Conservation (phyloP, 805 yeast genomes). For the Hanseniaspora singularis region DNA sequence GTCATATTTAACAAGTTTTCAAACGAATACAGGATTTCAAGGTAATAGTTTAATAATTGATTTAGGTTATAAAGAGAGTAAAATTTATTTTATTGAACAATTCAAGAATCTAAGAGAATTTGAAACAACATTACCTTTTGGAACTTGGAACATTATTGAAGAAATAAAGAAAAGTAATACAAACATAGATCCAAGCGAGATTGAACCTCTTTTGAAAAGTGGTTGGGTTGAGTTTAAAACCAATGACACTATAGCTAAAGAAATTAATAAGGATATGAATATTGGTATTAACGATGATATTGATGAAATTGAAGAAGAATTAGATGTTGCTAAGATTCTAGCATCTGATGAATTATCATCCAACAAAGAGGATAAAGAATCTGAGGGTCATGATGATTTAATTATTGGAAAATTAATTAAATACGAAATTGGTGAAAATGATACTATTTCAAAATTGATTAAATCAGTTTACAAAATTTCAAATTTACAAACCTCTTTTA, state of each 20-base stretch:
- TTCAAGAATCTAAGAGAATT: slow-evolving; percentile 9
- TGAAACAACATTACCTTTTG: slow-evolving; percentile 8
- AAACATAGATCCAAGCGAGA: not conserved
- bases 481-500: not conserved
- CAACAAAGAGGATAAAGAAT: not conserved
- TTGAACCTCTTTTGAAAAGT: not conserved
- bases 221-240: slow-evolving; percentile 9
- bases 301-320: slow-evolving; percentile 9
- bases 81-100: slow-evolving; percentile 9
- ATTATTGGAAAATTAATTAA: not conserved
- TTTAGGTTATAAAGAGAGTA: slow-evolving; percentile 6
- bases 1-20: slow-evolving; percentile 5
- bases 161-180: not conserved
- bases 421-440: not conserved
- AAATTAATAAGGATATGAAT: not conserved
- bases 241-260: not conserved
- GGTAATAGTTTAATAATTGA: slow-evolving; percentile 14
- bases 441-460: not conserved
- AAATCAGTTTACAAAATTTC: not conserved
- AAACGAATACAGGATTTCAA: slow-evolving; percentile 13
- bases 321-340: slow-evolving; percentile 15
- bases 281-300: not conserved
- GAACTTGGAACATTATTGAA: slow-evolving; percentile 3
- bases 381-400: too few relatives aligned
- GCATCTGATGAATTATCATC: slow-evolving; percentile 5